Base-by-base conservation (phyloP, 345 rosid species). In the Fremontodendron californicum region DNA sequence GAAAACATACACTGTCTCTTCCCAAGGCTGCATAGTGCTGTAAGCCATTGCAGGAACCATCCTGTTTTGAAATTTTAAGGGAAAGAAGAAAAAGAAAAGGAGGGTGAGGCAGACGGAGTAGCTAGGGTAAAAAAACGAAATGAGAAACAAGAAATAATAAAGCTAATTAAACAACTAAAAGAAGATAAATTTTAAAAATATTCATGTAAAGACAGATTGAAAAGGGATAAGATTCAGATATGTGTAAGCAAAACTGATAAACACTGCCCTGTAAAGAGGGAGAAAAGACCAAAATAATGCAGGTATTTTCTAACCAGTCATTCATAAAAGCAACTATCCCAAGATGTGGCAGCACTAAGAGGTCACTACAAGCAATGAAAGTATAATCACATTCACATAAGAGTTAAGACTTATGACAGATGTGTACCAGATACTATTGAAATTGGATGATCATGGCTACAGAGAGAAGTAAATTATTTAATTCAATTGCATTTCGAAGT, bases 11-110 rank as follows among this genome's bases (percentile, higher is more conserved):
- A 85, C 86, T 87, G 82, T 93, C 90, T 84, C 98, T 92, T 85
- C 99, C 99, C 79, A 96, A 82, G 78, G 99, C 99, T 78, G 99
- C 97, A 86, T 96, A 96, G 81, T 96, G 99, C 79, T 96, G 98
- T 74, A 96, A 82, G 79, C 99, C 99, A 84, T 96, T 96, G 89
- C 99, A 96, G 7, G 99, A 96, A 55, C 99, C 99, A 87, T 96
- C 99, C 99, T 96, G 84, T 49, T 40, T 42, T 48, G 35, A 49
- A 42, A 21, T 57, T 66, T 64, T 65, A 71, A 45, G 55, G 39
- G 62, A 18, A 49, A 58, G 31, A 29, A 64, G 35, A 46, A 1
- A 73, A 10, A 54, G 11, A 39, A 37, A n/a, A 48, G 16, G 10
- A 60, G 70, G 8, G 39, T 61, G 62, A 21, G 29, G 46, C 9